These are phyloP conservation scores for Lipomyces lipofer DNA, from an alignment of 805 yeast species.

Conservation along the genomic window DNA sequence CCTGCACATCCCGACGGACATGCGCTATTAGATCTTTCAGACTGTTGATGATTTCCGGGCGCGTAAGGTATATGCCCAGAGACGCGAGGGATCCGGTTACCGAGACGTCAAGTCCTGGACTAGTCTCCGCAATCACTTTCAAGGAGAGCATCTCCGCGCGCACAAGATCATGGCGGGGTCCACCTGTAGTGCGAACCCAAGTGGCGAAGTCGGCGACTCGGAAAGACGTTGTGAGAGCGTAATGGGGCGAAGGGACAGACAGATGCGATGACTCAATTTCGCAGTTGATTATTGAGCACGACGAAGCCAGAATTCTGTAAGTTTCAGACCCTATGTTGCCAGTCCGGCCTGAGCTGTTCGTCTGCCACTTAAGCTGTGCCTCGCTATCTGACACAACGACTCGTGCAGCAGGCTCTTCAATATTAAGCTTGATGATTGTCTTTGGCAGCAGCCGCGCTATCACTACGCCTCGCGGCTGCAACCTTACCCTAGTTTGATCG, in stretches of 20 bases:
- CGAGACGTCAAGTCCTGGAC: constrained; percentile 25
- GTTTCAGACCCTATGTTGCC: constrained; percentile 9
- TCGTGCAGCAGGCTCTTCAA: constrained; percentile 41
- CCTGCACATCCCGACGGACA: constrained; percentile 15
- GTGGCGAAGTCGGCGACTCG: constrained; percentile 30
- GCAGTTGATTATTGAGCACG: constrained; percentile 39
- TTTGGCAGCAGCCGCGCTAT: constrained; percentile 32
- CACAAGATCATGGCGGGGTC: constrained; percentile 15
- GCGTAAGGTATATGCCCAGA: constrained; percentile 22
- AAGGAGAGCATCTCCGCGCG: constrained; percentile 18
- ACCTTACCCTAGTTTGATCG: constrained; percentile 5
- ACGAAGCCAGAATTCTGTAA: constrained; percentile 39
- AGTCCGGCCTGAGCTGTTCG: too few species aligned
- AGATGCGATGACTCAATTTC: constrained; percentile 38
- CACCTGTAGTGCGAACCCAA: constrained; percentile 18
- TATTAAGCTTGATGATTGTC: constrained; percentile 35
- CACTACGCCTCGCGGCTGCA: not conserved
- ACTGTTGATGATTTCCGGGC: constrained; percentile 29
- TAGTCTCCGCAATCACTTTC: constrained; percentile 25
- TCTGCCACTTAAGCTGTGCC: not conserved
- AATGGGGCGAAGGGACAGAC: constrained; percentile 26
- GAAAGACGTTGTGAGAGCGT: constrained; percentile 33
- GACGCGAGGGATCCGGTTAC: constrained; percentile 20
- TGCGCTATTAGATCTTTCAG: constrained; percentile 23
- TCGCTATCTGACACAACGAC: constrained; percentile 32